Percentiles rank a stretch among this genome's conserved stretches.
Conservation (phyloP, 2,329 filamentous ascomycete species). For the Clarireedia monteithiana region DNA sequence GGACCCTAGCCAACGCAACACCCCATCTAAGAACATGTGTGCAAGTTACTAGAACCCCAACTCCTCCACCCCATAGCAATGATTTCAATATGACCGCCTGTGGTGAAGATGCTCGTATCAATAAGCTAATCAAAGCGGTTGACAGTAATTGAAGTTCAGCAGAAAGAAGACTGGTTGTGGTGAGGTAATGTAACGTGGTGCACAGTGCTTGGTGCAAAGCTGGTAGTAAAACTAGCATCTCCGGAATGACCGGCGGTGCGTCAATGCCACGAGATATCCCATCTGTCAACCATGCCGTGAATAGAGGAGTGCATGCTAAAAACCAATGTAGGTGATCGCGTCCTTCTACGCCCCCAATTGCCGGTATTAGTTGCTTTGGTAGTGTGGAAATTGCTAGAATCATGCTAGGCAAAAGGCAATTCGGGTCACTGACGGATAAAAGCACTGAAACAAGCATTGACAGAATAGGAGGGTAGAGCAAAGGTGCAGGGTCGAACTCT, state of each 20-base stretch:
- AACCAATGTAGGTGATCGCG: conserved; percentile 72
- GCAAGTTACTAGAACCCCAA: conserved; percentile 67
- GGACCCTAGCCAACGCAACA: conserved; percentile 77
- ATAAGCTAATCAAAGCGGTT: conserved; percentile 70
- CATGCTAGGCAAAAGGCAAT: conserved; percentile 67
- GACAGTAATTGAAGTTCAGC: conserved; percentile 86
- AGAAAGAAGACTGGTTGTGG: conserved; percentile 78
- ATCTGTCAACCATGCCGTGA: conserved; percentile 7
- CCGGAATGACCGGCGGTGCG: conserved; percentile 14
- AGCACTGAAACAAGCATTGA: conserved; percentile 72
- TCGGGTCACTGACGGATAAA: conserved; percentile 53
- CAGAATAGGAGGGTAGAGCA: conserved; percentile 76
- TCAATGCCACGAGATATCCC: not conserved
- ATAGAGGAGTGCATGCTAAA: conserved; percentile 62
- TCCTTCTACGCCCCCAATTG: conserved; percentile 43
- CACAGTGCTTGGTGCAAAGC: conserved; percentile 76
- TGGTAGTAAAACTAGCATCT: conserved; percentile 53
- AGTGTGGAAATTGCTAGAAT: conserved; percentile 73
- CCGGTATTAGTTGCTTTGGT: conserved; percentile 65
- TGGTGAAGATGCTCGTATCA: conserved; percentile 70
- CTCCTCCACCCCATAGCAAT: conserved; percentile 75
- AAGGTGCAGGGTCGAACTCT: conserved; percentile 82
- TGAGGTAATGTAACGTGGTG: conserved; percentile 67
- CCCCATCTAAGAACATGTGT: conserved; percentile 73
- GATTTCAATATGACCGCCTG: conserved; percentile 81